Evolutionary conservation across 2,329 filamentous ascomycete genomes (phyloP), one percentile per base, ranked within the genome.

Genomic region (Lachnellula cervina): DNA sequence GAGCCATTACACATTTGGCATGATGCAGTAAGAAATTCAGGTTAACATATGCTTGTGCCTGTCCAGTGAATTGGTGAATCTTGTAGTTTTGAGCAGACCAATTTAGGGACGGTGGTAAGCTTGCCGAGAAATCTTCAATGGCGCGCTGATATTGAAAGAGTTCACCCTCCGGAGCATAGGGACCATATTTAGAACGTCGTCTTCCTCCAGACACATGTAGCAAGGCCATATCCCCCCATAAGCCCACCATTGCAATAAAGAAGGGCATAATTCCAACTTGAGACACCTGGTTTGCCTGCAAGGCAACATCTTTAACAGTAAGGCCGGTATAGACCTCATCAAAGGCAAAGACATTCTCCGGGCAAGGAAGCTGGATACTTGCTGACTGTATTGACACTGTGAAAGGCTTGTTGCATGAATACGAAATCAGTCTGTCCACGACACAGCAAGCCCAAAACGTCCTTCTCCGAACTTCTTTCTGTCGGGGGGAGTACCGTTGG

Each of bases 381-480:
- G 51, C 54, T 28, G 51, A 49, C 19, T 42, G 13, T 16, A 48
- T 17, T 32, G 28, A 25, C 8, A 56, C 16, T 9, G 50, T 17
- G 17, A 56, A 54, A 28, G 44, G 50, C 14, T 56, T 37, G 38
- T 56, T 56, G 44, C 16, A 56, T n/a, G 54, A 56, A 49, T 56
- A 49, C 17, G 54, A 56, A 11, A 54, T 56, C 44, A 56, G 34
- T 14, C 51, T 40, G 19, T 56, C 54, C 25, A 56, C 54, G 25
- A 54, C 23, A 25, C 53, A 56, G 35, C 54, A 56, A 32, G 54
- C 50, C 54, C 54, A 56, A 40, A 56, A 56, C 23, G 54, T 56
- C 19, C 54, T 54, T 35, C 50, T 53, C 11, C 51, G 54, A 21
- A 56, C 35, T 49, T 56, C 54, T 28, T 54, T 56, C 44, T 56